Percentiles rank a stretch among this genome's conserved stretches.
Evolutionary conservation across 129 eudicot genomes (phyloP).

Genomic region (Gnaphalium uliginosum): DNA sequence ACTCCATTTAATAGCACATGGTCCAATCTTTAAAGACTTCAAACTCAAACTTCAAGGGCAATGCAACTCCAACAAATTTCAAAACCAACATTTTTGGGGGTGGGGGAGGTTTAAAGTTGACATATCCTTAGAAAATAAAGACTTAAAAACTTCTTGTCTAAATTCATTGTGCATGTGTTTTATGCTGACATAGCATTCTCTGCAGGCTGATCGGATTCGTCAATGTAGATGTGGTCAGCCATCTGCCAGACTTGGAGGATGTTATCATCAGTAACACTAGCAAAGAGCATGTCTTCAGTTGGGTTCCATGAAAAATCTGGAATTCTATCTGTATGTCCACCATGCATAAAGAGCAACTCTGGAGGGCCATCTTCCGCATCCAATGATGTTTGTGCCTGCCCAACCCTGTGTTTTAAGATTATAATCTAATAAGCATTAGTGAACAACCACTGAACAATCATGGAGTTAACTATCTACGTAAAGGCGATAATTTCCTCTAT

Average conservation of each 20-base stretch:
- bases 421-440: not conserved
- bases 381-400: constrained; percentile 56
- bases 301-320: constrained; percentile 89
- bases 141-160: not conserved
- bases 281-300: constrained; percentile 74
- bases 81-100: not conserved
- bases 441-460: not conserved
- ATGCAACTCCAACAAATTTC: not conserved
- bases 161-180: not conserved
- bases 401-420: constrained; percentile 44
- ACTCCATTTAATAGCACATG: not conserved
- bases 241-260: constrained; percentile 86
- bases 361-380: constrained; percentile 93
- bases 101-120: not conserved
- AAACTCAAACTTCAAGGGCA: not conserved
- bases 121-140: not conserved
- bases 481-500: not conserved
- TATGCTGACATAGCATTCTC: not conserved
- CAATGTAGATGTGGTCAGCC: constrained; percentile 62
- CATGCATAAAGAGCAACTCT: constrained; percentile 79
- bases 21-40: not conserved
- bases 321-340: constrained; percentile 75
- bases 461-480: not conserved
- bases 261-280: constrained; percentile 80
- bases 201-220: not conserved